Base-by-base conservation (phyloP, 2,329 filamentous ascomycete genomes). In the Chaetoscypha palmicola region DNA sequence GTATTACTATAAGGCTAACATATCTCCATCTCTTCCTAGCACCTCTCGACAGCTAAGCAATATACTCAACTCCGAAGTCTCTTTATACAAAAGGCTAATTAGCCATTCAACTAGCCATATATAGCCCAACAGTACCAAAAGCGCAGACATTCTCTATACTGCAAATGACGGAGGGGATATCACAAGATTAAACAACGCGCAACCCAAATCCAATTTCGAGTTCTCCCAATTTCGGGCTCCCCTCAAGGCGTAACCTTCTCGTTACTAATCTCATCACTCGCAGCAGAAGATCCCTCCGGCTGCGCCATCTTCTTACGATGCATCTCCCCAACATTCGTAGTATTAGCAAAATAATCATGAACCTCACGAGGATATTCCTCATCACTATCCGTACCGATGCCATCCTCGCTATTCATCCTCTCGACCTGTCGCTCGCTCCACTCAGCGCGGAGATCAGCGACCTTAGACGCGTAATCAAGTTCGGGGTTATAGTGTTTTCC, bases 401-500 rank as follows among this genome's bases (percentile, higher is more conserved):
- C 44, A 7, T 66, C 61, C 44, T 62, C 56, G 39, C 61, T 53
- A 31, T 47, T 48, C 11, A 56, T 52, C 33, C 64, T 64, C 52
- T 70, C 65, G 3, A 64, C 62, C 54, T 81, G 73, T 58, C 71
- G 73, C 36, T 67, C 63, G 58, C 77, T 71, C 78, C 79, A 83
- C 55, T 81, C 79, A 28, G 66, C 61, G 39, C 76, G 72, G 76
- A 95, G 85, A 63, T 96, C 91, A 56, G 81, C 75, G 51, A 96
- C 84, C 73, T 88, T 90, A 63, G 82, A 74, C 68, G 85, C 77
- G 69, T 84, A 87, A 71, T 97, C 91, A 39, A 81, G 69, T 50
- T 86, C 81, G 5, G 89, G 79, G 64, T 96, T 72, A 70, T 96
- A 97, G 62, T 76, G 64, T 72, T 92, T 94, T 64, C 83, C 80